Percentiles rank a stretch among this genome's conserved stretches.
phyloP scores from a whole-genome alignment of 139 green algal genomes.

The Dunaliella sp. region DNA sequence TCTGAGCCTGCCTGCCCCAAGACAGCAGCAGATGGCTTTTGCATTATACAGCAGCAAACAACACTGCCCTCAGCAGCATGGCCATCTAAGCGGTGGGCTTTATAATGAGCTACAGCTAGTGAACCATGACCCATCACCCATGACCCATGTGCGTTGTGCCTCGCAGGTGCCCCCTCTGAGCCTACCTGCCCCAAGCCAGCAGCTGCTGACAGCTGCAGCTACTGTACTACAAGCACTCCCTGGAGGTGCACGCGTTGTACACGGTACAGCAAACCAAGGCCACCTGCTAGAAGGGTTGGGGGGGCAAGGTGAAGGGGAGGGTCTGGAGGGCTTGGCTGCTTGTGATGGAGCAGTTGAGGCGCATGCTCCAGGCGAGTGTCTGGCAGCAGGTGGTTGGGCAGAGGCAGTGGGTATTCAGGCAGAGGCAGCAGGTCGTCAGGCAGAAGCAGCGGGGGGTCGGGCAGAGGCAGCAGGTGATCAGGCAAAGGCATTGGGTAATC shows the following conservation, averaged over 20 bases:
- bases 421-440: no score
- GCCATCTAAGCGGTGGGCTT: no score
- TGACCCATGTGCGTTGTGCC: background rate
- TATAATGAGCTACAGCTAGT: no score
- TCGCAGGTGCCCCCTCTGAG: background rate
- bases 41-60: background rate
- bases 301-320: background rate
- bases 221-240: background rate
- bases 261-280: background rate
- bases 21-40: background rate
- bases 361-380: no score
- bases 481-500: no score
- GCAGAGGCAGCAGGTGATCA: no score
- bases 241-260: background rate
- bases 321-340: no score
- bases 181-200: background rate
- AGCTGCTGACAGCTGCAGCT: background rate
- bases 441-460: no score
- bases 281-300: background rate
- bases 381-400: no score
- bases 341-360: background rate
- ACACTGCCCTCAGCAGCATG: background rate
- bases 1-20: background rate
- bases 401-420: no score
- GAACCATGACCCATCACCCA: background rate